These are phyloP conservation scores for Chlamydomonas sphaeroides DNA, from an alignment of 139 green algal genomes.

Conservation along the genomic window DNA sequence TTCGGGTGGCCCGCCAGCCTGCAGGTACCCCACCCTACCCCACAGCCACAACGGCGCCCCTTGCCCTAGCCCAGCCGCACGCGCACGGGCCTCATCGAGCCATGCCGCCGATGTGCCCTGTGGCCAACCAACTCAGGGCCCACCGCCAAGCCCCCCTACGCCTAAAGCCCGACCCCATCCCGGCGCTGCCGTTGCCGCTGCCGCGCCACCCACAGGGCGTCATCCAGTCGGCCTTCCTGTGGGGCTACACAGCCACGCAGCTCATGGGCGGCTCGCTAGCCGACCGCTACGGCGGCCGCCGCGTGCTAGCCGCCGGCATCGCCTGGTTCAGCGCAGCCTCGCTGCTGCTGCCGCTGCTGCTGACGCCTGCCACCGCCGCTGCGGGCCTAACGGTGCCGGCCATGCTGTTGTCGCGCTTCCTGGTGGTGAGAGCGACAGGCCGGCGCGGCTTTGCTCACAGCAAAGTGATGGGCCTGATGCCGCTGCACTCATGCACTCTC, in stretches of 20 bases:
- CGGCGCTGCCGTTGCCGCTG: too few species aligned
- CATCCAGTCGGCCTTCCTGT: slow-evolving; percentile 93
- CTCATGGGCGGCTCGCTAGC: slow-evolving; percentile 87
- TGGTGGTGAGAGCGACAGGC: slow-evolving; percentile 73
- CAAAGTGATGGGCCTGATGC: too few species aligned
- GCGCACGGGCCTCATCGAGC: too few species aligned
- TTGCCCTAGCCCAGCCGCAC: background rate
- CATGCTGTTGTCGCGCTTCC: slow-evolving; percentile 70
- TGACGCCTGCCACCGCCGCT: slow-evolving; percentile 44
- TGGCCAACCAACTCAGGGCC: too few species aligned
- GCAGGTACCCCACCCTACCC: slow-evolving; percentile 62
- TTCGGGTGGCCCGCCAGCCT: slow-evolving; percentile 84
- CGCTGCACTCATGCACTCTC: too few species aligned
- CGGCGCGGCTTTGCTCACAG: too few species aligned
- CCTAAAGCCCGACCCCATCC: background rate
- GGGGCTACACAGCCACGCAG: slow-evolving; percentile 92
- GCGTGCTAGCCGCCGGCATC: slow-evolving; percentile 86
- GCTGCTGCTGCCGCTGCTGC: slow-evolving; percentile 75
- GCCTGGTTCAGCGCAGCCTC: slow-evolving; percentile 86
- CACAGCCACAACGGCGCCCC: too few species aligned
- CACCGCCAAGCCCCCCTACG: background rate
- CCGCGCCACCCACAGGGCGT: slow-evolving; percentile 79
- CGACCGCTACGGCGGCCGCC: slow-evolving; percentile 83
- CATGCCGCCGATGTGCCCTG: too few species aligned
- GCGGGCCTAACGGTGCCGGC: slow-evolving; percentile 69